Evolutionary conservation across 768 basidiomycete genomes (phyloP).

Genomic region (Pisolithus orientalis): DNA sequence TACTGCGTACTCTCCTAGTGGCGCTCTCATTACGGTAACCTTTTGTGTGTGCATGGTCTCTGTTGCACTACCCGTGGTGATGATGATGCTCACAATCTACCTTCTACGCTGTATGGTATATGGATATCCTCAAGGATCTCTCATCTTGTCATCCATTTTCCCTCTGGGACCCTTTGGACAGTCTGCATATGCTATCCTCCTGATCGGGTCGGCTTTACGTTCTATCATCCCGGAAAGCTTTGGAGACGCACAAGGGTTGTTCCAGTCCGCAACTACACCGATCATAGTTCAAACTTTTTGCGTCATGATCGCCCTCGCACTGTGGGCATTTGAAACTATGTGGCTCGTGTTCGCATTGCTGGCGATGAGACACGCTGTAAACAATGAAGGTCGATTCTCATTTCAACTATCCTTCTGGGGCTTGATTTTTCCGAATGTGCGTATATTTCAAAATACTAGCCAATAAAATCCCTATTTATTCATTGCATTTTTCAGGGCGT

Average conservation of each 20-base stretch:
- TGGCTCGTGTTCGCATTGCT: constrained; percentile 55
- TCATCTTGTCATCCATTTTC: constrained; percentile 59
- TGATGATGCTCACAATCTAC: constrained; percentile 65
- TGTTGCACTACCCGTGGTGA: constrained; percentile 50
- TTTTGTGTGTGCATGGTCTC: constrained; percentile 50
- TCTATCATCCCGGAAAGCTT: no score
- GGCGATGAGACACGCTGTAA: constrained; percentile 38
- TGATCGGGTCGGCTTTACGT: constrained; percentile 41
- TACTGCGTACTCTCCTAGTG: constrained; percentile 33
- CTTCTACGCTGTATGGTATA: constrained; percentile 51
- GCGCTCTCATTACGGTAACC: constrained; percentile 51
- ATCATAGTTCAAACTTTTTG: no score
- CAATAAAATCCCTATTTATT: no score
- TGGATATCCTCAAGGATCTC: constrained; percentile 43
- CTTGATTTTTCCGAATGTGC: constrained; percentile 61
- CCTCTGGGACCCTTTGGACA: constrained; percentile 72
- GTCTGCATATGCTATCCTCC: constrained; percentile 49
- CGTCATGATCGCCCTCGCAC: constrained; percentile 25
- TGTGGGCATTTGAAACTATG: constrained; percentile 62
- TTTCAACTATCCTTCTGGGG: constrained; percentile 64
- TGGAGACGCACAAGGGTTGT: no score
- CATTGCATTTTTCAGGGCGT: constrained; percentile 41
- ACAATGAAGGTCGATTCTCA: constrained; percentile 33
- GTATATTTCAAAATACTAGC: no score
- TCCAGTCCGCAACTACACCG: no score